A percentile compares a stretch with the other conserved stretches of the same genome.
Conservation (phyloP, 345 rosid species). For the Lumnitzera racemosa region DNA sequence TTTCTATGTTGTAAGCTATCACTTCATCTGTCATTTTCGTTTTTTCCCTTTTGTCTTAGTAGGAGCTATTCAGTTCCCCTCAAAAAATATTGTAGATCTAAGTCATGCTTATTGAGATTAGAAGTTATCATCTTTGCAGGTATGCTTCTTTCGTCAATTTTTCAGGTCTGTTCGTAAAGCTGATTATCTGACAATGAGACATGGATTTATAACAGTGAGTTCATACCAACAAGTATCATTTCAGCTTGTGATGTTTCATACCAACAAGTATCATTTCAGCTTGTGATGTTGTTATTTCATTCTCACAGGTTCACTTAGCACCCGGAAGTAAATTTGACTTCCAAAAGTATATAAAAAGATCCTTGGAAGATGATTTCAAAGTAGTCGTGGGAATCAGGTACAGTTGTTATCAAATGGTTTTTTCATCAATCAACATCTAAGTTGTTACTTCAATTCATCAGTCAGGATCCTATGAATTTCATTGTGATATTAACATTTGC, state of each 20-base stretch:
- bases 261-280: neutral
- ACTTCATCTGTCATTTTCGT: neutral
- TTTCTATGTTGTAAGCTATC: conserved; percentile 54
- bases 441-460: no score
- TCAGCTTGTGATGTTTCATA: neutral
- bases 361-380: conserved; percentile 94
- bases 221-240: neutral
- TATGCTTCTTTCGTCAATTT: conserved; percentile 82
- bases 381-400: conserved; percentile 93
- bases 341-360: conserved; percentile 81
- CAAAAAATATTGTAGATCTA: neutral
- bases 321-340: conserved; percentile 84
- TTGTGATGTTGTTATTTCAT: conserved; percentile 3
- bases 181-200: conserved; percentile 84
- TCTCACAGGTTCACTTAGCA: conserved; percentile 73
- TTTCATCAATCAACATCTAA: no score
- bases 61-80: neutral
- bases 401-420: neutral
- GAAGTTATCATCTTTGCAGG: conserved; percentile 27
- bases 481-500: neutral
- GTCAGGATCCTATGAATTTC: no score
- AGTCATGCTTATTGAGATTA: neutral
- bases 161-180: conserved; percentile 64
- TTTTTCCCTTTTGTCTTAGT: neutral
- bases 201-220: conserved; percentile 78